Base-by-base conservation (phyloP, 2,329 filamentous ascomycete species). In the Kalaharituber pfeilii region DNA sequence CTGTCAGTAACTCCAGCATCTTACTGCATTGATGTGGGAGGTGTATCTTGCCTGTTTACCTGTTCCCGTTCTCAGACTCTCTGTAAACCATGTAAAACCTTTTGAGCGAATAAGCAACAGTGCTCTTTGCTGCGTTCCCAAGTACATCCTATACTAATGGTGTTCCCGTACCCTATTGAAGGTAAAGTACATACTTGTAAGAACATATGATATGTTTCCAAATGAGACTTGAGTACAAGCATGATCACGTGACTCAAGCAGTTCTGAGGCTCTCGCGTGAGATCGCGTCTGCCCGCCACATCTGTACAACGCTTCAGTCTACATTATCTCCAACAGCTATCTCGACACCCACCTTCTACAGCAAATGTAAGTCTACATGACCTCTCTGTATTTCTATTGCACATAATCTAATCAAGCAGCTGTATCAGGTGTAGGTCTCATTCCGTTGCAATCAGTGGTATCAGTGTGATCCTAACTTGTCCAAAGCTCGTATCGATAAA, bases 401-500 rank as follows among this genome's bases (percentile, higher is more conserved):
- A 36, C 30, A 9, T 36, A 36, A 36, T 39, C 8, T 1, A 39
- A 39, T 39, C 33, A 15, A 39, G 13, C 1, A 39, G 20, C 33
- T 33, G 33, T 39, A 33, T 13, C 15, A 39, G 20, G 20, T 39
- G 33, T 39, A 9, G 20, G 33, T 13, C 7, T 18, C 15, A 39
- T 39, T 39, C 33, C 20, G 20, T 18, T 5, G 33, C 15, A 18
- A 39, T 39, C 4, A 3, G 33, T 13, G n/a, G 18, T 1, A 49
- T 49, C n/a, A 22, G 44, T 49, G 44, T 49, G 24, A 49, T 15
- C 18, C n/a, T 26, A 13, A 13, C 5, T 8, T 5, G 44, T 18
- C 33, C 33, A 15, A 27, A 85, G 85, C 88, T 61, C 83, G 80
- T 67, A 88, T 96, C 63, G 86, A 94, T 66, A 93, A 88, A 66